phyloP scores from a whole-genome alignment of 2,329 filamentous ascomycete species.

The Coleophoma cylindrospora region DNA sequence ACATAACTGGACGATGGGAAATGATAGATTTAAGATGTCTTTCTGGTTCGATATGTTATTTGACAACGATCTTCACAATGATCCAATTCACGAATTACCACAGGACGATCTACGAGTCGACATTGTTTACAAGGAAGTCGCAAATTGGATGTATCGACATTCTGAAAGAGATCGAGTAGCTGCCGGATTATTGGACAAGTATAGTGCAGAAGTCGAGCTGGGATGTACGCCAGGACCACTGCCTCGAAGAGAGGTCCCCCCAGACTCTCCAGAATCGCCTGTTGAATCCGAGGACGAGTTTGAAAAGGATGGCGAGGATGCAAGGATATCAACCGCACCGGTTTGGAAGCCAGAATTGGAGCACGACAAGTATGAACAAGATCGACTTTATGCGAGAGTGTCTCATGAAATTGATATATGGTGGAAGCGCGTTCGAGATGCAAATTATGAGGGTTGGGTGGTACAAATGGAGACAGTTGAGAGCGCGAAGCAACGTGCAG shows the following conservation, averaged over 20 bases:
- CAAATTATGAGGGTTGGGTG: conserved; percentile 54
- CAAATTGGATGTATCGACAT: conserved; percentile 59
- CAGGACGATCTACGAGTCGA: conserved; percentile 45
- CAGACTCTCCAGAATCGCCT: neutral
- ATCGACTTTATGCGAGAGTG: conserved; percentile 53
- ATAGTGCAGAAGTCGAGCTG: conserved; percentile 32
- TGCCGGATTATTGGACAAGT: conserved; percentile 47
- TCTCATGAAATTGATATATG: conserved; percentile 61
- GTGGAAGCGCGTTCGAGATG: conserved; percentile 57
- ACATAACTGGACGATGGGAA: conserved; percentile 65
- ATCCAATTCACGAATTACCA: conserved; percentile 44
- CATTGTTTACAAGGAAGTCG: conserved; percentile 53
- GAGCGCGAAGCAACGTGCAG: conserved; percentile 50
- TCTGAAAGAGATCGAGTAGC: conserved; percentile 54
- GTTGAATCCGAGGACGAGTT: conserved; percentile 10
- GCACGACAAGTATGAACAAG: conserved; percentile 51
- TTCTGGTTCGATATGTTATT: conserved; percentile 65
- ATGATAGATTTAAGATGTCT: conserved; percentile 65
- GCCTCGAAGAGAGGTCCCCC: conserved; percentile 10
- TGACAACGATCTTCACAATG: conserved; percentile 49
- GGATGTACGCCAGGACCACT: conserved; percentile 26
- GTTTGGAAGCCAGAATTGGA: conserved; percentile 35
- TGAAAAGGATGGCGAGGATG: no score
- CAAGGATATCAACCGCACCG: conserved; percentile 13
- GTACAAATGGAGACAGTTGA: conserved; percentile 56